A percentile compares a stretch with the other conserved stretches of the same genome.
These are phyloP conservation scores for Epithemia pelagica DNA, from an alignment of 108 stramenopile species.

Conservation along the genomic window DNA sequence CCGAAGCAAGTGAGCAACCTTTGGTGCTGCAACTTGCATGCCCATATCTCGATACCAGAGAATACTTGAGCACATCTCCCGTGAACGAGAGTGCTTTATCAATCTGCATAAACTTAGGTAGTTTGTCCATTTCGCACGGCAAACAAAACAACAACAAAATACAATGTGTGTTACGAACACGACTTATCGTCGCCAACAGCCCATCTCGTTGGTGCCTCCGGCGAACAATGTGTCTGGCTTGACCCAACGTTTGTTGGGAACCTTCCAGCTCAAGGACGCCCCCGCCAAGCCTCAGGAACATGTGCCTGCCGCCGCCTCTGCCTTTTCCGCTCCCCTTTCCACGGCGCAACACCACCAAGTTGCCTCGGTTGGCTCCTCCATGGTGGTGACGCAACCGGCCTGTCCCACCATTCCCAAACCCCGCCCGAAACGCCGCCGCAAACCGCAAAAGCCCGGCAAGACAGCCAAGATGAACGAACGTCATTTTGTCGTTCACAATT, in stretches of 20 bases:
- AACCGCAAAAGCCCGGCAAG: conserved; percentile 70
- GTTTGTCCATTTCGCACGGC: too few relatives aligned
- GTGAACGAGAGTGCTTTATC: too few relatives aligned
- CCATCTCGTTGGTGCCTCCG: conserved; percentile 11
- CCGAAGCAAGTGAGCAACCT: too few relatives aligned
- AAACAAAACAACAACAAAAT: too few relatives aligned
- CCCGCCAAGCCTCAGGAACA: not conserved
- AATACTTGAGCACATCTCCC: too few relatives aligned
- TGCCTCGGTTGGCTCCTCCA: not conserved
- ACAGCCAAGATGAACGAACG: conserved; percentile 62
- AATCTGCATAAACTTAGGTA: too few relatives aligned
- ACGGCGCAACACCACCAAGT: conserved; percentile 5
- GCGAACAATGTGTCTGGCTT: conserved; percentile 9
- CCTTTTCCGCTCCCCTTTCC: conserved; percentile 3
- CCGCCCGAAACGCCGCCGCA: conserved; percentile 46
- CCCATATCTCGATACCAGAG: too few relatives aligned
- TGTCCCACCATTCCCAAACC: conserved; percentile 7
- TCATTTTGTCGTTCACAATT: conserved; percentile 69
- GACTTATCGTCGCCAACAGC: conserved; percentile 16
- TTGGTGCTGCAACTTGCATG: too few relatives aligned
- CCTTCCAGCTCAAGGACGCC: conserved; percentile 8
- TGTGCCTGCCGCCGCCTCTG: not conserved
- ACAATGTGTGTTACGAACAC: conserved; percentile 42
- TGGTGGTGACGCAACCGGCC: not conserved
- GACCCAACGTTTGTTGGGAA: conserved; percentile 25